These are phyloP conservation scores for Metschnikowia reukaufii DNA, from an alignment of 805 yeast species.

Conservation along the genomic window DNA sequence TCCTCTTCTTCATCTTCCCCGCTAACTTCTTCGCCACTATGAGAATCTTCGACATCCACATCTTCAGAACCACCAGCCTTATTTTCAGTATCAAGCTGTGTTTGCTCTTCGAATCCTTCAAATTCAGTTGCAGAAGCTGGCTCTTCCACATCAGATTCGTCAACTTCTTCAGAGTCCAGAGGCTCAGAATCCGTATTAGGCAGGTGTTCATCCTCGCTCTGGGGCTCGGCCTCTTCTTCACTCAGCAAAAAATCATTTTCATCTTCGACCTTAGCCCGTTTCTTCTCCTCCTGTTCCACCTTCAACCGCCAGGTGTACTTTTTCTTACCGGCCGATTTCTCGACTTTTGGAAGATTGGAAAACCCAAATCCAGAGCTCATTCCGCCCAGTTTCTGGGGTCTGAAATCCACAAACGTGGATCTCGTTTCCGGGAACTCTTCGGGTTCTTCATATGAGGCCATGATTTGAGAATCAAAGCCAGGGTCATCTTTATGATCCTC, in stretches of 20 bases:
- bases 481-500: constrained; percentile 13
- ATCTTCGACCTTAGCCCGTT: constrained; percentile 49
- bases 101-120: constrained; percentile 21
- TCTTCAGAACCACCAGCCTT: too few species aligned
- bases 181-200: constrained; percentile 12
- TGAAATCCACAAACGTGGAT: constrained; percentile 62
- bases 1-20: constrained; percentile 26
- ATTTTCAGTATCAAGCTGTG: too few species aligned
- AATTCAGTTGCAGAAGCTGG: neutral
- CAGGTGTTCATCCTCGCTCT: constrained; percentile 22
- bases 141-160: neutral
- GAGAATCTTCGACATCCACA: neutral
- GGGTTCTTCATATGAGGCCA: neutral
- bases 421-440: constrained; percentile 16
- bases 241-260: constrained; percentile 57
- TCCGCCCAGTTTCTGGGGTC: constrained; percentile 63
- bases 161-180: constrained; percentile 1
- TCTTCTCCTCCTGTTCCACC: constrained; percentile 40
- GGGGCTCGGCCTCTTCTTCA: constrained; percentile 27
- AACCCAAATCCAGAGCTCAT: constrained; percentile 72
- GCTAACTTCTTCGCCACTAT: constrained; percentile 8
- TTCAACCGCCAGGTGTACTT: constrained; percentile 69
- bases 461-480: neutral
- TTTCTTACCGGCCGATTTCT: constrained; percentile 34
- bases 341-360: constrained; percentile 50